These are phyloP conservation scores for Ogataea ramenticola DNA, from an alignment of 805 yeast species.

Conservation along the genomic window DNA sequence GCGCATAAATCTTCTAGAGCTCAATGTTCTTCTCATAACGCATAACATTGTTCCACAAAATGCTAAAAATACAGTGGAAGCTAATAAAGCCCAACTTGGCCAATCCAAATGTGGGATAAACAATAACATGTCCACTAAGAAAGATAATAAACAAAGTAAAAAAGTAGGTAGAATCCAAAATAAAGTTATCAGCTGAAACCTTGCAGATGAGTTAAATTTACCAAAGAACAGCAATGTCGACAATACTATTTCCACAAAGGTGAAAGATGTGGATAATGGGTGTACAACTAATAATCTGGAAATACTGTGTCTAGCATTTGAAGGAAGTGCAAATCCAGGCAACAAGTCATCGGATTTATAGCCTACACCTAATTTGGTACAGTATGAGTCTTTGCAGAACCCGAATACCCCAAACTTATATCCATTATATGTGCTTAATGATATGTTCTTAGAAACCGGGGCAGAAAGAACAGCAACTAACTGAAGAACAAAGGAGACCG, in stretches of 20 bases:
- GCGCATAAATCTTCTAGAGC: slow-evolving; percentile 30
- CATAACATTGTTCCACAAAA: slow-evolving; percentile 60
- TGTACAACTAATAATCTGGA: slow-evolving; percentile 61
- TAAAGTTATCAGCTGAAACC: slow-evolving; percentile 43
- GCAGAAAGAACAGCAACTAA: slow-evolving; percentile 52
- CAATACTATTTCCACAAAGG: slow-evolving; percentile 37
- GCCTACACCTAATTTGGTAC: slow-evolving; percentile 38
- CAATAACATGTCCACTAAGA: slow-evolving; percentile 73
- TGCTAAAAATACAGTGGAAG: slow-evolving; percentile 60
- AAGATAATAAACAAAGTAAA: slow-evolving; percentile 61
- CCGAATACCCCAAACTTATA: slow-evolving; percentile 67
- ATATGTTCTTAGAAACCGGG: slow-evolving; percentile 44
- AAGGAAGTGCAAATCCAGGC: slow-evolving; percentile 43
- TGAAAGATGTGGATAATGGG: slow-evolving; percentile 53
- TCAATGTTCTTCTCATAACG: slow-evolving; percentile 61
- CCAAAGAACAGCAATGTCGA: slow-evolving; percentile 33
- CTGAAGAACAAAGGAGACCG: slow-evolving; percentile 49
- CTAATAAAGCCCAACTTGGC: slow-evolving; percentile 80
- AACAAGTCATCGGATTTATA: slow-evolving; percentile 27
- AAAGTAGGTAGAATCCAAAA: slow-evolving; percentile 63
- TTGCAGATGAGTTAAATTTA: slow-evolving; percentile 24
- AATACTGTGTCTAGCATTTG: slow-evolving; percentile 50
- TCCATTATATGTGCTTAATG: slow-evolving; percentile 42
- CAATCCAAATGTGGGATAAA: slow-evolving; percentile 71
- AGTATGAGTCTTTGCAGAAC: slow-evolving; percentile 37